Evolutionary conservation across 352 stramenopile genomes (phyloP).

Genomic region (Phytopythium oedochilum): DNA sequence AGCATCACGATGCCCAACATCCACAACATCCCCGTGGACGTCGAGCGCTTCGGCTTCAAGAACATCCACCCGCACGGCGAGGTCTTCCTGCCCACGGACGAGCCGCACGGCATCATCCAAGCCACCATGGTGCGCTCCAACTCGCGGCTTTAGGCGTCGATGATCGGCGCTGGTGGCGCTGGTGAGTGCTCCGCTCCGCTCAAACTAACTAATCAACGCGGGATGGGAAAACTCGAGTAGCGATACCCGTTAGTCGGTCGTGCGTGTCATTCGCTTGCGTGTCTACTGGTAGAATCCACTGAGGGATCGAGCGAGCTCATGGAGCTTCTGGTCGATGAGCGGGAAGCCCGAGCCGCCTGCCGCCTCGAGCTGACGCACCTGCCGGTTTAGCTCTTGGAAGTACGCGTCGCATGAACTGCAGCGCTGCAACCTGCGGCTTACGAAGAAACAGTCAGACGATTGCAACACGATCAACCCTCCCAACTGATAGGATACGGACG

Average conservation of each 20-base stretch:
- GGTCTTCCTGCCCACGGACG: slow-evolving; percentile 82
- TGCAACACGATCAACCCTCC: background rate
- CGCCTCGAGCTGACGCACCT: slow-evolving; percentile 30
- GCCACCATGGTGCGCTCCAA: slow-evolving; percentile 64
- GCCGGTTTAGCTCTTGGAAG: slow-evolving; percentile 64
- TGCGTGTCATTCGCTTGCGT: no score
- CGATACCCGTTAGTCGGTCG: no score
- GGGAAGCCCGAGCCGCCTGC: slow-evolving; percentile 13
- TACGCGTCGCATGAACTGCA: slow-evolving; percentile 56
- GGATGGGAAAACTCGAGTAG: background rate
- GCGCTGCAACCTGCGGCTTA: slow-evolving; percentile 29
- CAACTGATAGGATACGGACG: slow-evolving; percentile 1
- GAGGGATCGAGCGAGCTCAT: slow-evolving; percentile 34
- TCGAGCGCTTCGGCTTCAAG: slow-evolving; percentile 77
- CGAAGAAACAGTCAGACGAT: no score
- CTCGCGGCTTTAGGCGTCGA: slow-evolving; percentile 34
- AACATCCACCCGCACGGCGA: slow-evolving; percentile 88
- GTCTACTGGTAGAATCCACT: slow-evolving; percentile 31
- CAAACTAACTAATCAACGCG: background rate
- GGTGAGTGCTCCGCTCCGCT: background rate
- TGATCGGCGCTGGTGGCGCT: background rate
- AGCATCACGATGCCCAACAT: slow-evolving; percentile 85
- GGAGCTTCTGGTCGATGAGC: slow-evolving; percentile 43
- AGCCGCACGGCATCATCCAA: slow-evolving; percentile 87
- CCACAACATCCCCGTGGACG: slow-evolving; percentile 86